A percentile compares a stretch with the other conserved stretches of the same genome.
Conservation (phyloP, 345 rosid species). For the Clarkia xantiana region DNA sequence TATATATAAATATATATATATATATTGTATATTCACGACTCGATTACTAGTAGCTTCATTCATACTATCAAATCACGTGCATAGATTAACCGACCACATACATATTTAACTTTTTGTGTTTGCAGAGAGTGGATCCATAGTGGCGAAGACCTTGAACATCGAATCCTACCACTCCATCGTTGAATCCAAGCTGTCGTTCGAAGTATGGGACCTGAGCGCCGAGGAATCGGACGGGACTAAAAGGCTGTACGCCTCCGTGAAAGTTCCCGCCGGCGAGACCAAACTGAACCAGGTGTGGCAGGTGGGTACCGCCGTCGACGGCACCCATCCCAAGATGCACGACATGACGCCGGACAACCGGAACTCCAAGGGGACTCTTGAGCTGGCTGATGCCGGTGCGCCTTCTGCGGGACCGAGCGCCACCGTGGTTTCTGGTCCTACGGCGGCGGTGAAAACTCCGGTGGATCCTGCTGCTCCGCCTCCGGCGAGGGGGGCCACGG, state of each 20-base stretch:
- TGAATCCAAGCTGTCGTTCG: conserved; percentile 6
- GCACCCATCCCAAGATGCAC: conserved; percentile 18
- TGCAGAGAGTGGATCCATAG: conserved; percentile 6
- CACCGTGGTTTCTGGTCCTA: not conserved
- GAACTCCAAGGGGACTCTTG: conserved; percentile 12
- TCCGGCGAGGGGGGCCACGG: not conserved
- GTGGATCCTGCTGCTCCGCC: not conserved
- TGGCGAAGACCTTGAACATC: conserved; percentile 12
- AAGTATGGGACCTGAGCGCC: conserved; percentile 9
- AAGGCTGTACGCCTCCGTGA: conserved; percentile 6
- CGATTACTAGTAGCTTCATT: no score
- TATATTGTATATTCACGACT: no score
- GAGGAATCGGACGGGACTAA: conserved; percentile 7
- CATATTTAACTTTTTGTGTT: no score
- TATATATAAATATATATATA: no score
- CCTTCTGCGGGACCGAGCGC: not conserved
- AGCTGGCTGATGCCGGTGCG: conserved; percentile 5
- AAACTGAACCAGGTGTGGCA: conserved; percentile 80
- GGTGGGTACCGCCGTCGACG: conserved; percentile 31
- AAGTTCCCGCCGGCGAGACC: conserved; percentile 21
- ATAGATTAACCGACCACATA: no score
- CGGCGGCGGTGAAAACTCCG: not conserved
- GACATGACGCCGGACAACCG: conserved; percentile 12
- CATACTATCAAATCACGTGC: no score
- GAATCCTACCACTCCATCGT: conserved; percentile 5